Evolutionary conservation across 106 monocot genomes (phyloP), one percentile per base, ranked within the genome.

Genomic region (Dactylorhiza incarnata): DNA sequence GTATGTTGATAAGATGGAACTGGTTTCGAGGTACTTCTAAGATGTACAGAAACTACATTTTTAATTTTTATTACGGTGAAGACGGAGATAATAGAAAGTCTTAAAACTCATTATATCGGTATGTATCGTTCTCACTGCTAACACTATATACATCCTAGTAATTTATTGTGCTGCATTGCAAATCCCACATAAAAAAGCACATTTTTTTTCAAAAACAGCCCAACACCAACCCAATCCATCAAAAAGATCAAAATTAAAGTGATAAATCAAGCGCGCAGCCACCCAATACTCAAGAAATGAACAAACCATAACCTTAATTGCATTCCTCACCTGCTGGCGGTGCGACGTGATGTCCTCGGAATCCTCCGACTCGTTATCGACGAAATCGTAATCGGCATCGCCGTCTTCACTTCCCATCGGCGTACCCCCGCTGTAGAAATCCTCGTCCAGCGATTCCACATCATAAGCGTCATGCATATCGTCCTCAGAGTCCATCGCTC

Each of bases 401-500:
- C 81, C 86, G 24, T 84, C 85, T 9, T 87, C 91, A 80, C 89
- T 87, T 54, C 77, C 87, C 55, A 75, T 80, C 65, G 84, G 88
- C 4, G 89, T 89, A 74, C 85, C 88, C 23, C 89, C 91, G 85
- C 91, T 89, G 87, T 89, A 89, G 79, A 85, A 89, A 72, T 94
- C 91, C 25, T 94, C 94, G 16, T 91, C 91, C 49, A 81, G 47
- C 66, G 88, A 85, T 62, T 91, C 91, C 37, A 81, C 65, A 75
- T 94, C 94, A 81, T 88, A 83, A 0, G 91, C 88, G 67, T 87
- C 89, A 49, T 85, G 87, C 94, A 91, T 91, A 76, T 94, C 94
- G 25, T 87, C 94, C 75, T 91, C 94, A 73, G 94, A 94, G 48
- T 94, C 94, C 94, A 94, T 94, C 72, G 54, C 73, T 61, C 49